Evolutionary conservation across 805 yeast species (phyloP).

Genomic region (Metschnikowia hibisci): DNA sequence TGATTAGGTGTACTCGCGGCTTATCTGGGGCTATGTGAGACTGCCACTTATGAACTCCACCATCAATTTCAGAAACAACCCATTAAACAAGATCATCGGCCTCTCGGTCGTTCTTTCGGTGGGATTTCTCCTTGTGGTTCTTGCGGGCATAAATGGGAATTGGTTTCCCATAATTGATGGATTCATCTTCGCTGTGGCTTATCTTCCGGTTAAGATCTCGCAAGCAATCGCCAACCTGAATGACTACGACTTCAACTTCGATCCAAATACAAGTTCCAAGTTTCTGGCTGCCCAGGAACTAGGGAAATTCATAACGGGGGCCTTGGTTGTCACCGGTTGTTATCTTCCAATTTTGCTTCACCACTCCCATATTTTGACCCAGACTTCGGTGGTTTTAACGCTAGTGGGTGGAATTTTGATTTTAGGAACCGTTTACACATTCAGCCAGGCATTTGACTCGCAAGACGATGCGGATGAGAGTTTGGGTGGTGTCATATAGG

Average conservation of each 20-base stretch:
- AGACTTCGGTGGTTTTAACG: constrained; percentile 71
- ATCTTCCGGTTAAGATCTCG: constrained; percentile 35
- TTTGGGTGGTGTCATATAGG: constrained; percentile 15
- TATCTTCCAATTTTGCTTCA: constrained; percentile 69
- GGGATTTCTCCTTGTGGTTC: constrained; percentile 83
- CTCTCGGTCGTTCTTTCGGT: constrained; percentile 76
- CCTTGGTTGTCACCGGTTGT: constrained; percentile 70
- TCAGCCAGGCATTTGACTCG: constrained; percentile 69
- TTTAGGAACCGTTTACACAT: constrained; percentile 77
- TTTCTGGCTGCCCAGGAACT: constrained; percentile 54
- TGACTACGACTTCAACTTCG: constrained; percentile 43
- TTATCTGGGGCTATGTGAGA: not conserved
- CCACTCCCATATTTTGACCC: constrained; percentile 69
- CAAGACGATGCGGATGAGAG: constrained; percentile 26
- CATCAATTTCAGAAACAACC: constrained; percentile 33
- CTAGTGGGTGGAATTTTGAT: constrained; percentile 80
- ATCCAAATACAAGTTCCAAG: constrained; percentile 23
- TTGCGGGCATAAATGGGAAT: constrained; percentile 82
- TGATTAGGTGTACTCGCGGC: not conserved
- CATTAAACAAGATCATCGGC: constrained; percentile 73
- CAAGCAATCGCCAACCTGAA: constrained; percentile 28
- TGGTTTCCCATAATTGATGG: constrained; percentile 85
- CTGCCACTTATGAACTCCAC: constrained; percentile 16
- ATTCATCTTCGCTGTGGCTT: constrained; percentile 38
- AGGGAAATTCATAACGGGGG: constrained; percentile 76